Evolutionary conservation across 2,329 filamentous ascomycete genomes (phyloP).

Genomic region (Decorospora gaudefroyi): DNA sequence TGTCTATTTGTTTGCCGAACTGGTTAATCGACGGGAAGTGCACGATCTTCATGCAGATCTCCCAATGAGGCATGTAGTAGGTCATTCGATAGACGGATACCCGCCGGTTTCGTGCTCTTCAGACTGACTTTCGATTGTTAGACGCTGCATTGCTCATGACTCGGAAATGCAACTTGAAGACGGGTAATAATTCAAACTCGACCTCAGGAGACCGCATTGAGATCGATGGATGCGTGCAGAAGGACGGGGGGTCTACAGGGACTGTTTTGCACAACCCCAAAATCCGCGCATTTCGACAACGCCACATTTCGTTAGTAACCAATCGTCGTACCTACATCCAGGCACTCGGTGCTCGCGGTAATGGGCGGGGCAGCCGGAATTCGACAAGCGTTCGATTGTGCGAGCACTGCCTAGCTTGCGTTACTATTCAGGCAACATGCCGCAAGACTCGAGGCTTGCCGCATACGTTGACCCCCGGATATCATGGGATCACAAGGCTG

Average conservation of each 20-base stretch:
- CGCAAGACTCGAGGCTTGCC: slow-evolving; percentile 10
- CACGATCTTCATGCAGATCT: background rate
- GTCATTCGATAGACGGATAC: background rate
- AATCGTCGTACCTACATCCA: slow-evolving; percentile 4
- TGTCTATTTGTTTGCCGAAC: background rate
- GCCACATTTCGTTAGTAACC: background rate
- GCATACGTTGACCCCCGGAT: background rate
- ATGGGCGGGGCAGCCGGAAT: background rate
- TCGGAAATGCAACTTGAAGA: background rate
- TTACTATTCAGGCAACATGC: background rate
- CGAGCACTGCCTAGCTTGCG: background rate
- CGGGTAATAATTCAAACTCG: no score
- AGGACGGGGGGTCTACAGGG: background rate
- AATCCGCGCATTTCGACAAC: background rate
- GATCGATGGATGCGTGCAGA: background rate
- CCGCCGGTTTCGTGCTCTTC: background rate
- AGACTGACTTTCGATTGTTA: background rate
- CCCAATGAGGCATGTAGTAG: background rate
- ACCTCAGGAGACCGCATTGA: background rate
- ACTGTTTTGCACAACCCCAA: background rate
- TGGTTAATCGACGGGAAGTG: background rate
- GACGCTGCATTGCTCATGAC: background rate
- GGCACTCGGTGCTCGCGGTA: background rate
- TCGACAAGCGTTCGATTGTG: background rate
- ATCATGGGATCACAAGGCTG: slow-evolving; percentile 2